Conservation (phyloP, 2,329 filamentous ascomycete genomes). For the Fusarium transvaalense region DNA sequence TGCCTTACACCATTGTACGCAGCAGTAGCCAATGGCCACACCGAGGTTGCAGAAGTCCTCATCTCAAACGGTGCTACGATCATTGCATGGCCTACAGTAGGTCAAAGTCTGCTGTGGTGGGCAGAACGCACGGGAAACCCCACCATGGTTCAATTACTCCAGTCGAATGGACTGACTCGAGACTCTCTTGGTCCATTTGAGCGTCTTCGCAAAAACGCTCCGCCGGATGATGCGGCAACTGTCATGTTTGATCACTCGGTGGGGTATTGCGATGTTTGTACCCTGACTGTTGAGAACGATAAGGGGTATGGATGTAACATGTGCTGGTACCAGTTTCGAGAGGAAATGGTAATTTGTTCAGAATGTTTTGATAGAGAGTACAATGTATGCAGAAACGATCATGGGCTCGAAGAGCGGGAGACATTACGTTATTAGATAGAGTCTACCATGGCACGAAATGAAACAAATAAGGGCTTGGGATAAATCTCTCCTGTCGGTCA, state of each 20-base stretch:
- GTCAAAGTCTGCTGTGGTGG: neutral
- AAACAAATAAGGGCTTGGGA: no score
- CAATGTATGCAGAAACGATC: neutral
- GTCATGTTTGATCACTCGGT: rapidly evolving
- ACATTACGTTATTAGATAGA: neutral
- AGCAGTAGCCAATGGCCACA: neutral
- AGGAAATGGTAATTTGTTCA: rapidly evolving
- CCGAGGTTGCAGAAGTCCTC: neutral
- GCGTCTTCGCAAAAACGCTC: rapidly evolving
- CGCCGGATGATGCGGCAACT: rapidly evolving
- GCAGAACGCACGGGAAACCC: rapidly evolving
- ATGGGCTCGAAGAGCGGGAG: neutral
- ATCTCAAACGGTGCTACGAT: rapidly evolving
- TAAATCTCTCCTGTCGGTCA: no score
- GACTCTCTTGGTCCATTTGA: rapidly evolving
- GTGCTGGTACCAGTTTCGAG: rapidly evolving
- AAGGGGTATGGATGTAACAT: rapidly evolving
- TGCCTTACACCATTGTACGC: rapidly evolving
- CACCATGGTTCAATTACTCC: neutral
- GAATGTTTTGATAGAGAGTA: neutral
- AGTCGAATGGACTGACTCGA: neutral
- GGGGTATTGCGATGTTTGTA: neutral
- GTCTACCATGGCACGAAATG: neutral
- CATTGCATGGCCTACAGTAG: rapidly evolving
- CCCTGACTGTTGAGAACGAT: rapidly evolving